Evolutionary conservation across 2,329 filamentous ascomycete species (phyloP), one percentile per base, ranked within the genome.

Genomic region (Madurella mycetomatis): DNA sequence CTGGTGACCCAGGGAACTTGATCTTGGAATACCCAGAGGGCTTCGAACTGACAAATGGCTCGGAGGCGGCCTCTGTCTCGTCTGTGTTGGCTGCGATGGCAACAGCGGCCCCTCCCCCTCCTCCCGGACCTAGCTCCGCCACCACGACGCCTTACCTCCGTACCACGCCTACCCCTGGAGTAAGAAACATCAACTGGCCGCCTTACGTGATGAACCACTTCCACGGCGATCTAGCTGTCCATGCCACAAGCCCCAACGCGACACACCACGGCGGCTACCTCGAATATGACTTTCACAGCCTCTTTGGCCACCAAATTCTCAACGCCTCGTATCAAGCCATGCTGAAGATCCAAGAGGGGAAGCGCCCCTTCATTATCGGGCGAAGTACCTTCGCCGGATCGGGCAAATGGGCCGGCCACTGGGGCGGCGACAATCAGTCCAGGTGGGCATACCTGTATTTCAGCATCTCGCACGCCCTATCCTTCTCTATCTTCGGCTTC

Each of bases 221-320:
- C 41, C 79, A 87, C 42, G 87, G 86, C 15, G 87, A 89, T 63
- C 76, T 92, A 18, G 85, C 82, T 15, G 83, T 85, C 2, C 83
- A 89, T 62, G 87, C 88, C 1, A 78, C 92, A 25, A 84, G 82
- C 56, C 88, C 88, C 0, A 90, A 94, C 63, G 86, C 89, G 0
- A 90, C 86, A 2, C 88, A 94, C 64, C 75, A 81, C 44, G 87
- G 89, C 61, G 88, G 88, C 4, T 76, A 82, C 1, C 68, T 82
- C 41, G 87, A 95, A 66, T 95, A 95, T 65, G 89, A 95, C 66
- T 65, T 89, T 25, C 90, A 95, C 75, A 94, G 89, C 65, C 72
- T 94, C 1, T 92, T 79, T 64, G 88, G 88, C 0, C 79, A 88
- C 63, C 83, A 86, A 67, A 88, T 92, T 60, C 75, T 90, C 53